These are phyloP conservation scores for Melanopsichium pennsylvanicum DNA, from an alignment of 1,284 basidiomycete genomes.

Conservation along the genomic window DNA sequence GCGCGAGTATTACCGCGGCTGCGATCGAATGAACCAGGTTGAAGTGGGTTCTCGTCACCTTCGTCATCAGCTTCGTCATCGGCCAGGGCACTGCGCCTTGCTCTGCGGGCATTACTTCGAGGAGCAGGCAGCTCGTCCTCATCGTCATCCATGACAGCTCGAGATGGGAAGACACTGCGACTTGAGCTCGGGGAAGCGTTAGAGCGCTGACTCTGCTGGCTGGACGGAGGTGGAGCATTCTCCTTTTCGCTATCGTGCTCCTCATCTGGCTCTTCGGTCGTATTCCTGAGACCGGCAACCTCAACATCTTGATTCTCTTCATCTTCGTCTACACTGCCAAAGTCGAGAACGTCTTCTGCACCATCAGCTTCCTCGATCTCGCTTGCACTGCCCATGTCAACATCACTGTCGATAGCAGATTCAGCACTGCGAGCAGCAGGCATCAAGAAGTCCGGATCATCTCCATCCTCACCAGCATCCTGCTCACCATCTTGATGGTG, in stretches of 20 bases:
- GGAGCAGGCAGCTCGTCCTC: conserved; percentile 40
- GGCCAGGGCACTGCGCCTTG: conserved; percentile 24
- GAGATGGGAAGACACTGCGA: conserved; percentile 18
- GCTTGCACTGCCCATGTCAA: conserved; percentile 26
- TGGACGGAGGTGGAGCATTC: conserved; percentile 44
- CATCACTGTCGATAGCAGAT: conserved; percentile 38
- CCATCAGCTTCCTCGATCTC: conserved; percentile 22
- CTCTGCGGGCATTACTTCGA: conserved; percentile 15
- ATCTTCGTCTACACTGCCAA: conserved; percentile 27
- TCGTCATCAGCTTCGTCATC: conserved; percentile 40
- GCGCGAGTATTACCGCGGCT: conserved; percentile 4
- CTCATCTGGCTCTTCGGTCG: conserved; percentile 26
- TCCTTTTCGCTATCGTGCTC: conserved; percentile 56
- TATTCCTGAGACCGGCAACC: conserved; percentile 4
- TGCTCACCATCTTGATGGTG: conserved; percentile 7
- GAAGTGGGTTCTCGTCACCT: conserved; percentile 21
- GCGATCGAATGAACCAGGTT: conserved; percentile 27
- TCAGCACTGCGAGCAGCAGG: conserved; percentile 29
- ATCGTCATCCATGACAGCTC: conserved; percentile 43
- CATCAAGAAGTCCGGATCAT: conserved; percentile 40
- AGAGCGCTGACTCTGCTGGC: conserved; percentile 27
- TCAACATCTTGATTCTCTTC: conserved; percentile 9
- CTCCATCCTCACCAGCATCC: conserved; percentile 30
- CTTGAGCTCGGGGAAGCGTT: conserved; percentile 16
- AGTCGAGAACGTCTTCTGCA: conserved; percentile 31